Base-by-base conservation (phyloP, 2,329 filamentous ascomycete species). In the Albophoma yamanashiensis region DNA sequence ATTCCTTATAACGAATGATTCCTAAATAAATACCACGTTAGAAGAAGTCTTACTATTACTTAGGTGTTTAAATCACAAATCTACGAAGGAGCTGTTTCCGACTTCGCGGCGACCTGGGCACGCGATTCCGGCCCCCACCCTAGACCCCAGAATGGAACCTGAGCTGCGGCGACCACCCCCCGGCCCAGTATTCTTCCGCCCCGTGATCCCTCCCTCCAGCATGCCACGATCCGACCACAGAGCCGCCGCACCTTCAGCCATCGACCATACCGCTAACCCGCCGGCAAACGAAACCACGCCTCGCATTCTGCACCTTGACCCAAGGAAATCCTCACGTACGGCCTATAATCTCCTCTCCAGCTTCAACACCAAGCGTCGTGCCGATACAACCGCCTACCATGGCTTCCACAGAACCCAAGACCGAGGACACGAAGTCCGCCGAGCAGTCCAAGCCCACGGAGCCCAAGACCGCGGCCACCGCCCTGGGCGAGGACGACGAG, bases 401-500 rank as follows among this genome's bases (percentile, higher is more conserved):
- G 62, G 61, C 64, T 5, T 62, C 61, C 27, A 50, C 59, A 27
- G 27, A 39, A 42, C 38, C 55, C 52, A 61, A 40, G 55, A 55
- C 12, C 59, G 62, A 69, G 56, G 67, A 70, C 61, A 45, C 64
- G 61, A 74, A 71, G 65, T 63, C 67, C 57, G 57, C 66, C 61
- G 70, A 74, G 25, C 20, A 56, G 7, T 42, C 25, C 40, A 50
- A 56, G 42, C 27, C 56, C 27, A 17, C 45, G 63, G 71, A 72
- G 62, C 68, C 74, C 59, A 76, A 78, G 66, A 43, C 63, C 57
- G 40, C 63, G 66, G 78, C 85, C 69, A 67, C 87, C 40, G 84
- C 89, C 61, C 82, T 97, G 36, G 94, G 96, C 75, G 94, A 99
- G 74, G 94, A 99, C 71, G 94, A 99, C 75, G 94, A 99, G 79